These are phyloP conservation scores for Acmispon strigosus DNA, from an alignment of 306 rosid species.

Conservation along the genomic window DNA sequence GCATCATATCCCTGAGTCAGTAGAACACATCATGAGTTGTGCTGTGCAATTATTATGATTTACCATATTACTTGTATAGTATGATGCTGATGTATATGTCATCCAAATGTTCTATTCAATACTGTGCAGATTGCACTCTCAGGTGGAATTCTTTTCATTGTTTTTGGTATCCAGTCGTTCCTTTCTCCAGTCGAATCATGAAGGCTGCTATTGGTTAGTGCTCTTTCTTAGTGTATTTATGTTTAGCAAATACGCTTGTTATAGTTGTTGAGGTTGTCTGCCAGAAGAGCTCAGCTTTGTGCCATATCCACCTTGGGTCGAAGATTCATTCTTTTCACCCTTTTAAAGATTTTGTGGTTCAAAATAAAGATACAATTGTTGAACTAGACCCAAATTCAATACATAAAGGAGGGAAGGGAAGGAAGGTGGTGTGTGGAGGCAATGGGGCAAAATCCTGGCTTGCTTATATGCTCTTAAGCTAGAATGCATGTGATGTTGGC, in stretches of 20 bases:
- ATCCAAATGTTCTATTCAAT: slow-evolving; percentile 15
- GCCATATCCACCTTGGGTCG: slow-evolving; percentile 6
- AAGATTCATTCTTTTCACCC: slow-evolving; percentile 12
- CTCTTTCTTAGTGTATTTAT: neutral
- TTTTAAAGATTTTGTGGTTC: neutral
- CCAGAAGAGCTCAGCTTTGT: neutral
- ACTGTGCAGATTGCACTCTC: slow-evolving; percentile 72
- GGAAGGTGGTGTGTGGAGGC: too few species aligned
- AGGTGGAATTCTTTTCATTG: slow-evolving; percentile 79
- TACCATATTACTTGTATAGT: neutral
- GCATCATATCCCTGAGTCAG: neutral
- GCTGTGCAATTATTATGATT: neutral
- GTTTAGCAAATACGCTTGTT: slow-evolving; percentile 3
- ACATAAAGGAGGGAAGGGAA: neutral
- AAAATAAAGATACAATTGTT: slow-evolving; percentile 19
- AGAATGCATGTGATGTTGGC: too few species aligned
- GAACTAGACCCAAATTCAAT: slow-evolving; percentile 18
- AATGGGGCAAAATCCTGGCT: too few species aligned
- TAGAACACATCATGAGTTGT: neutral
- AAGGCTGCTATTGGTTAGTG: slow-evolving; percentile 45
- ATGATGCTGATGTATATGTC: slow-evolving; percentile 6
- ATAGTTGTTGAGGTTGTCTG: slow-evolving; percentile 13
- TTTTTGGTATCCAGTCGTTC: slow-evolving; percentile 85
- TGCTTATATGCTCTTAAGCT: too few species aligned
- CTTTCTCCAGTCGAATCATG: slow-evolving; percentile 53